Evolutionary conservation across 805 yeast genomes (phyloP), one percentile per base, ranked within the genome.

Genomic region (Wickerhamiella occidentalis): DNA sequence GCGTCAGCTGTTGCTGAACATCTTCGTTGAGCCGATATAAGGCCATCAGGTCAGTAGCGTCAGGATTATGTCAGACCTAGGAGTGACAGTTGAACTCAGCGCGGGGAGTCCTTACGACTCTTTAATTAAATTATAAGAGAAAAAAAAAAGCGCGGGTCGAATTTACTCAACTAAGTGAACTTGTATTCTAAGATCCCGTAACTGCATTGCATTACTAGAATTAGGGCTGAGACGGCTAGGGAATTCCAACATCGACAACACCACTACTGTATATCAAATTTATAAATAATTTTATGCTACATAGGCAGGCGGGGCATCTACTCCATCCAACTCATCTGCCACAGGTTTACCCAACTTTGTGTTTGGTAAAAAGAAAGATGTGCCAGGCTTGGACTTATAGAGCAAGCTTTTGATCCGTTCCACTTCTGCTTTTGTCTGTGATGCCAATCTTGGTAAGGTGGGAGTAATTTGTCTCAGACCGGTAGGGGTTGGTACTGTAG

Each of bases 21-120:
- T 58, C 47, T 33, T 64, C 65, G 47, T 64, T 68, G 42, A 65
- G 59, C 45, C 64, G 63, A 50, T 58, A 59, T 53, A 59, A 49
- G 30, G 57, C 49, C 61, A 58, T 59, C 25, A 36, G 11, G 11
- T 47, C 9, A 17, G 40, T 36, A 15, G 25, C 17, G 35, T 23
- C 26, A 9, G 25, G 35, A 29, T 29, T 29, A 29, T 11, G 33
- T 29, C 33, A 29, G 26, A n/a, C n/a, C n/a, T n/a, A n/a, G n/a
- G n/a, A n/a, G n/a, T n/a, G n/a, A n/a, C n/a, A n/a, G n/a, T n/a
- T n/a, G n/a, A n/a, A n/a, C n/a, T n/a, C n/a, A n/a, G n/a, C n/a
- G n/a, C n/a, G n/a, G n/a, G n/a, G n/a, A n/a, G n/a, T n/a, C n/a
- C n/a, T n/a, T n/a, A n/a, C n/a, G n/a, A n/a, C n/a, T n/a, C n/a